Conservation (phyloP, 345 rosid species). For the Laguncularia racemosa region DNA sequence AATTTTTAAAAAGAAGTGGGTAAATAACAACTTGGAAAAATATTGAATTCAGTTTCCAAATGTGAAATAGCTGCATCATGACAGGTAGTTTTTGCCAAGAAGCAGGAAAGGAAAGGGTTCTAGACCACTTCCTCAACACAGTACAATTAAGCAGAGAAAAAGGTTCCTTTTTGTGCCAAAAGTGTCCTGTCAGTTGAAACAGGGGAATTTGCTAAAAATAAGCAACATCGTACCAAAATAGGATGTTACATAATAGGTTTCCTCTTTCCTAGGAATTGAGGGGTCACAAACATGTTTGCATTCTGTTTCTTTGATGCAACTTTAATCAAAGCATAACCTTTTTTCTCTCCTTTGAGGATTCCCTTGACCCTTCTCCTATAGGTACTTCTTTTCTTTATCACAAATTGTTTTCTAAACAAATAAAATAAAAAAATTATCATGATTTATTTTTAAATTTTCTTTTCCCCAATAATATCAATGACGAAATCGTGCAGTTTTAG, state of each 20-base stretch:
- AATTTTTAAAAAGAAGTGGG: no score
- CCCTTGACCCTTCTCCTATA: slow-evolving; percentile 9
- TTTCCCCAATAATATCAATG: no score
- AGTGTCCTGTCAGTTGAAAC: background rate
- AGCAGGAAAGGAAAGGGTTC: no score
- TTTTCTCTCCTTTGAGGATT: slow-evolving; percentile 17
- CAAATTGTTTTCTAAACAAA: background rate
- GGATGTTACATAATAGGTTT: background rate
- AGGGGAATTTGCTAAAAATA: background rate
- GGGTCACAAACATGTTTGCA: background rate
- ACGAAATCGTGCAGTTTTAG: no score
- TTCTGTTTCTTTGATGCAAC: background rate
- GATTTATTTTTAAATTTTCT: no score
- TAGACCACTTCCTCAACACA: no score
- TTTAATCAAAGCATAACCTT: slow-evolving; percentile 4
- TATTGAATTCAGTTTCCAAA: no score
- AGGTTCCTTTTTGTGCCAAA: no score
- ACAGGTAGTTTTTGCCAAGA: no score
- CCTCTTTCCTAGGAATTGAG: slow-evolving; percentile 17
- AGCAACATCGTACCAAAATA: background rate
- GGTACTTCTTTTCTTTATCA: slow-evolving; percentile 12
- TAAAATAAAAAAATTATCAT: background rate
- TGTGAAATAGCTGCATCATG: no score
- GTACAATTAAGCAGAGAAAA: no score
- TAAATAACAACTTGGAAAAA: no score